Conservation (phyloP, 1,284 basidiomycete genomes). For the Exobasidium cylindrosporum region DNA sequence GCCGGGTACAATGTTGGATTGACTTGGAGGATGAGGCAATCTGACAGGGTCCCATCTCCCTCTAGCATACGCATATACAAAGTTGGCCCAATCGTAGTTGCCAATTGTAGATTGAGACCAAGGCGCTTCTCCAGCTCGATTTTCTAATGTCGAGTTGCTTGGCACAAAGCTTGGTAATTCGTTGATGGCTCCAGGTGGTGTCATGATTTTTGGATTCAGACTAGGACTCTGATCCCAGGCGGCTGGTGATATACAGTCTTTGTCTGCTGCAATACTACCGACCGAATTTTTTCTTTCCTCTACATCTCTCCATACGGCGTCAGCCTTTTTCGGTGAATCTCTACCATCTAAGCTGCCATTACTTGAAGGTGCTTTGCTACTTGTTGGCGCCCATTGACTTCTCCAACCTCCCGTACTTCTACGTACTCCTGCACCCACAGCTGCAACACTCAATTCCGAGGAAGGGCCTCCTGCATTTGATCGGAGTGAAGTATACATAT, state of each 20-base stretch:
- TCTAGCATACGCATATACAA: slow-evolving; percentile 45
- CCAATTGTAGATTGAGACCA: not conserved
- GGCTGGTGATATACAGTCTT: too few species aligned
- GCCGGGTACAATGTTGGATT: slow-evolving; percentile 4
- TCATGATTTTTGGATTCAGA: too few species aligned
- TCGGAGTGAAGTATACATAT: too few species aligned
- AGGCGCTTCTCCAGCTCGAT: not conserved
- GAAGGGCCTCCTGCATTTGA: not conserved
- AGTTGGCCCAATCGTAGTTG: slow-evolving; percentile 49
- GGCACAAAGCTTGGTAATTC: slow-evolving; percentile 11
- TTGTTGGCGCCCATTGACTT: not conserved
- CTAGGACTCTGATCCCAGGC: too few species aligned
- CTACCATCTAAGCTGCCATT: not conserved
- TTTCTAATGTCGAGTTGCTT: not conserved
- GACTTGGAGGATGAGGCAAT: slow-evolving; percentile 41
- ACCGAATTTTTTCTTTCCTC: not conserved
- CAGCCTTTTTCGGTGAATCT: not conserved
- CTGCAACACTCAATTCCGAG: slow-evolving; percentile 1
- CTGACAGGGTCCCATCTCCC: slow-evolving; percentile 43
- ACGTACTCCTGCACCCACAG: not conserved
- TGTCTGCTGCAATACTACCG: not conserved
- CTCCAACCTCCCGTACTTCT: slow-evolving; percentile 3
- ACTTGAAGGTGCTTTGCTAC: not conserved
- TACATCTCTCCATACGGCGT: not conserved
- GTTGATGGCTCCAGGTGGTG: slow-evolving; percentile 7